phyloP scores from a whole-genome alignment of 768 basidiomycete genomes.

The Ramaria rubella region DNA sequence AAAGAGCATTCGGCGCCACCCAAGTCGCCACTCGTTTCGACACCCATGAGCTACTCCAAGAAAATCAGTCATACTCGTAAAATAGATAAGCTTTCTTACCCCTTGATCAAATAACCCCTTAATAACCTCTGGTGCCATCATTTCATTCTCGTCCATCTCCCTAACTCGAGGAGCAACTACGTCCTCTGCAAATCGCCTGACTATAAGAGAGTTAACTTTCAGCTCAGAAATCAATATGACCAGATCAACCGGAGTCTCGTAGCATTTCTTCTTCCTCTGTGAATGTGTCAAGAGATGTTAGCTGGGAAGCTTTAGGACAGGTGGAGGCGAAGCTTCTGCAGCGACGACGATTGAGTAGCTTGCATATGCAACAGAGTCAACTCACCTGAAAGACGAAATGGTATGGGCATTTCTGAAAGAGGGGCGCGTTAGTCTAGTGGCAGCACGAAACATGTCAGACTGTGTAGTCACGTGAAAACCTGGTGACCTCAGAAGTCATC shows the following conservation, averaged over 20 bases:
- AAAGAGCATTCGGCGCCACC: slow-evolving; percentile 90
- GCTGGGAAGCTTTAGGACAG: not conserved
- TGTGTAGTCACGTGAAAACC: not conserved
- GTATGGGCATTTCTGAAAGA: not conserved
- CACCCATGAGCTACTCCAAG: slow-evolving; percentile 83
- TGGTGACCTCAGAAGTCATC: slow-evolving; percentile 31
- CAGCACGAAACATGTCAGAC: not conserved
- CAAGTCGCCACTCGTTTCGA: slow-evolving; percentile 79
- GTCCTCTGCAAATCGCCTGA: slow-evolving; percentile 82
- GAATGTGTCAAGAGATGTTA: slow-evolving; percentile 63
- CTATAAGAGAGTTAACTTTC: slow-evolving; percentile 33
- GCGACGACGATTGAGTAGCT: not conserved
- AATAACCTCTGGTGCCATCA: slow-evolving; percentile 85
- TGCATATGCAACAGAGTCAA: not conserved
- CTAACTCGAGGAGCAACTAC: slow-evolving; percentile 86
- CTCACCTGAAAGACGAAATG: not conserved
- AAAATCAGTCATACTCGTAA: slow-evolving; percentile 5
- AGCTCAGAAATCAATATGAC: slow-evolving; percentile 33
- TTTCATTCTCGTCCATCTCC: slow-evolving; percentile 97
- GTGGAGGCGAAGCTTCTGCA: slow-evolving; percentile 1
- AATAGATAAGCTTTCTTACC: slow-evolving; percentile 39
- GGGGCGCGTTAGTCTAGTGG: not conserved
- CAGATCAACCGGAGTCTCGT: slow-evolving; percentile 82
- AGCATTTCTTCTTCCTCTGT: slow-evolving; percentile 95
- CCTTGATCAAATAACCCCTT: slow-evolving; percentile 92